Percentiles rank a stretch among this genome's conserved stretches.
Evolutionary conservation across 768 basidiomycete genomes (phyloP).

Genomic region (Inosperma sp.): DNA sequence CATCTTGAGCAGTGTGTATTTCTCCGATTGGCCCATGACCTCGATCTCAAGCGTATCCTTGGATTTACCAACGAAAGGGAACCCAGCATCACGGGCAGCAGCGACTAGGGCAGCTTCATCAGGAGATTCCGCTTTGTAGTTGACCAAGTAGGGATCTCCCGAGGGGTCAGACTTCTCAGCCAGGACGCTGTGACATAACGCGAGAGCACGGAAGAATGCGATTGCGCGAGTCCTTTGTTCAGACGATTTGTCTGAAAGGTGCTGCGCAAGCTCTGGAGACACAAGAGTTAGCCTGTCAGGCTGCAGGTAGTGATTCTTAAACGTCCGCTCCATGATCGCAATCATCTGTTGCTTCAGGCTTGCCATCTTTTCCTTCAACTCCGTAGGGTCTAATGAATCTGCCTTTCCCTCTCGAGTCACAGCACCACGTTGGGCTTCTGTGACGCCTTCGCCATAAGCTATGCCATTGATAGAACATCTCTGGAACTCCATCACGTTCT

Average conservation of each 20-base stretch:
- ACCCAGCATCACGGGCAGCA: constrained; percentile 89
- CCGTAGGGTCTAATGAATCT: constrained; percentile 61
- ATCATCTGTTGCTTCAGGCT: constrained; percentile 75
- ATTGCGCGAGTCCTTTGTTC: constrained; percentile 64
- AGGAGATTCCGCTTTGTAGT: constrained; percentile 95
- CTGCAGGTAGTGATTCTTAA: constrained; percentile 86
- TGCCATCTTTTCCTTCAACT: constrained; percentile 62
- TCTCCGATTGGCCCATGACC: constrained; percentile 84
- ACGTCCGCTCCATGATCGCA: constrained; percentile 61
- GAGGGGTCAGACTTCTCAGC: constrained; percentile 68
- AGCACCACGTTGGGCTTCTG: constrained; percentile 92
- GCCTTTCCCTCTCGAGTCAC: constrained; percentile 75
- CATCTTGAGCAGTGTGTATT: constrained; percentile 71
- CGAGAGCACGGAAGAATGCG: constrained; percentile 92
- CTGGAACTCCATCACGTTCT: constrained; percentile 99
- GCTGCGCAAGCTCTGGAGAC: constrained; percentile 77
- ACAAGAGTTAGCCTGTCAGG: constrained; percentile 81
- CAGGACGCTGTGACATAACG: constrained; percentile 88
- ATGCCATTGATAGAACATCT: constrained; percentile 86
- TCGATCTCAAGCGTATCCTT: constrained; percentile 82
- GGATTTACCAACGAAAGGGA: constrained; percentile 76
- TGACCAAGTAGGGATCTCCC: constrained; percentile 55
- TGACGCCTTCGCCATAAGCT: constrained; percentile 88
- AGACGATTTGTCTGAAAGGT: constrained; percentile 58
- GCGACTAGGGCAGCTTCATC: constrained; percentile 94